Evolutionary conservation across 2,329 filamentous ascomycete genomes (phyloP).

Genomic region (Plenodomus tracheiphilus): DNA sequence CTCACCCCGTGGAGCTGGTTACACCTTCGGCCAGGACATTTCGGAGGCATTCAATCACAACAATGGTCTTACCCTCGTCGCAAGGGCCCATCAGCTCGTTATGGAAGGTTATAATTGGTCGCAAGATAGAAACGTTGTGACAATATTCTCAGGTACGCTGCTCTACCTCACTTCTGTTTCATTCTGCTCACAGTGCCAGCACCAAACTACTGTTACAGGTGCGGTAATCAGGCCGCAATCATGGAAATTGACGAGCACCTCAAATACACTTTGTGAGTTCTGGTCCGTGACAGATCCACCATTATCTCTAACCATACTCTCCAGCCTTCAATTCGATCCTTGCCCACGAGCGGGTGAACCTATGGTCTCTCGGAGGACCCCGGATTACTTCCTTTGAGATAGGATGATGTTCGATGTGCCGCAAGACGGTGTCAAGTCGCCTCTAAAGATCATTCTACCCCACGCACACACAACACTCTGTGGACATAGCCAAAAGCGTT

Average conservation of each 20-base stretch:
- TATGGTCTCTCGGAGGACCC: conserved; percentile 94
- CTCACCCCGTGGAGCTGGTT: conserved; percentile 89
- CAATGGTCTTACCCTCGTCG: conserved; percentile 94
- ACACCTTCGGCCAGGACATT: conserved; percentile 96
- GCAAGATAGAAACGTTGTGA: conserved; percentile 96
- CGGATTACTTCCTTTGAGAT: conserved; percentile 91
- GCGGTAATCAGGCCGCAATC: conserved; percentile 98
- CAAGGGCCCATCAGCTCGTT: conserved; percentile 94
- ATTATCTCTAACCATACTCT: conserved; percentile 24
- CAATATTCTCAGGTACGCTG: conserved; percentile 79
- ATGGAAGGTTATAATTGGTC: conserved; percentile 99
- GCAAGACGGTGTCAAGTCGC: neutral
- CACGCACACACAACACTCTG: neutral
- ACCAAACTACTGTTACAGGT: conserved; percentile 90
- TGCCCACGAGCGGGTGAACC: conserved; percentile 96
- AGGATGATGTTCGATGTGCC: neutral
- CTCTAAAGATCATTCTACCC: neutral
- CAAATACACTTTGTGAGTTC: conserved; percentile 96
- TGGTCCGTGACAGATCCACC: neutral
- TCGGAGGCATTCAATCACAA: conserved; percentile 99
- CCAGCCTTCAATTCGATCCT: conserved; percentile 98
- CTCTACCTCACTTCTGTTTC: neutral
- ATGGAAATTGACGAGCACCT: conserved; percentile 99
- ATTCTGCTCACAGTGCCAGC: conserved; percentile 45
- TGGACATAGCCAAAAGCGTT: neutral